phyloP scores from a whole-genome alignment of 75 land plant genomes.

The Cunninghamia lanceolata region DNA sequence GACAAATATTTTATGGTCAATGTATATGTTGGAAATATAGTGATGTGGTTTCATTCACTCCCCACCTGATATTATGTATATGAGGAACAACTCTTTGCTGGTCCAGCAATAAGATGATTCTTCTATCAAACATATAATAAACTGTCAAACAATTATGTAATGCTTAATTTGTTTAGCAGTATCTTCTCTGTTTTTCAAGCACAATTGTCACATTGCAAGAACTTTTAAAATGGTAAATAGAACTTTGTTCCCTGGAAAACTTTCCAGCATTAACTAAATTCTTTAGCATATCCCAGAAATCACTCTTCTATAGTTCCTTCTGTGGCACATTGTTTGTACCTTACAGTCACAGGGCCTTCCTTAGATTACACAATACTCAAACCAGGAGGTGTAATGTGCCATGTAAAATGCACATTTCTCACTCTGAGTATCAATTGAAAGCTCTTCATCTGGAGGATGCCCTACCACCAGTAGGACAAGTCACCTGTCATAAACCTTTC shows the following conservation, averaged over 20 bases:
- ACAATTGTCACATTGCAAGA: neutral
- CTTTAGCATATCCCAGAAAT: neutral
- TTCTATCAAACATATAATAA: neutral
- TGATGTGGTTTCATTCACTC: neutral
- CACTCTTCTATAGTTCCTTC: neutral
- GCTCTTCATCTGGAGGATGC: neutral
- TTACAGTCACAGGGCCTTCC: neutral
- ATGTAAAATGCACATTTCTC: neutral
- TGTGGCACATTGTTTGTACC: neutral
- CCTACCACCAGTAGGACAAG: neutral
- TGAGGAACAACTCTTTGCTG: neutral
- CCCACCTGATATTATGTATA: neutral
- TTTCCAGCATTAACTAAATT: neutral
- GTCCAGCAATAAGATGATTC: neutral
- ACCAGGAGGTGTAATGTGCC: neutral
- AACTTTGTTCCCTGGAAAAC: neutral
- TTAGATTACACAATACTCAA: neutral
- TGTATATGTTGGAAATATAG: neutral
- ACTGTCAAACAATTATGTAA: neutral
- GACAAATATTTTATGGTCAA: neutral
- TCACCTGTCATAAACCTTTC: neutral
- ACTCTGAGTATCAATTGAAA: neutral
- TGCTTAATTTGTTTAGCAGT: neutral
- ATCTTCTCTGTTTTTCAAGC: neutral
- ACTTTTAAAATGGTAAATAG: neutral